Evolutionary conservation across 495 filamentous ascomycete genomes (phyloP).

Genomic region (Chaetomium cochliodes): DNA sequence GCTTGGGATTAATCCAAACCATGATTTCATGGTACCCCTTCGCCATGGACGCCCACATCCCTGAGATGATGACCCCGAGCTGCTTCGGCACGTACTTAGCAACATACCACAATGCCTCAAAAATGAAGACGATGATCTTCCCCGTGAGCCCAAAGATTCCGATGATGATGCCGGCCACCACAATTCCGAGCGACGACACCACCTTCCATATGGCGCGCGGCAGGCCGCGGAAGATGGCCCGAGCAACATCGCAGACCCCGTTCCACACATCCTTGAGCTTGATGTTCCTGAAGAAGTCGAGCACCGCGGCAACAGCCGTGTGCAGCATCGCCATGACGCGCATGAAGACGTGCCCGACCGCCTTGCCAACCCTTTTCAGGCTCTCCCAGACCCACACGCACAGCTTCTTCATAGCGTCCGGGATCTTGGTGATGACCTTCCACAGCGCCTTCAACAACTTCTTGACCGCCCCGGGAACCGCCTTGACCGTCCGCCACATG

Average conservation of each 20-base stretch:
- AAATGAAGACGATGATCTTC: conserved; percentile 31
- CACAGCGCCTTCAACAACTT: conserved; percentile 22
- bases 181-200: conserved; percentile 28
- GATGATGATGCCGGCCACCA: conserved; percentile 29
- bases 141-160: conserved; percentile 36
- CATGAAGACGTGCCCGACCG: conserved; percentile 31
- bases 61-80: conserved; percentile 35
- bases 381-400: conserved; percentile 37
- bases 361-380: conserved; percentile 31
- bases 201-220: conserved; percentile 34
- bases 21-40: conserved; percentile 42
- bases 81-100: conserved; percentile 39
- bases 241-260: conserved; percentile 34
- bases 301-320: conserved; percentile 37
- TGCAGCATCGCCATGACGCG: conserved; percentile 38
- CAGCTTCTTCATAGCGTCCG: conserved; percentile 32
- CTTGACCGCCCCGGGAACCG: conserved; percentile 26
- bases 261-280: conserved; percentile 43
- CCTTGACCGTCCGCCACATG: conserved; percentile 27
- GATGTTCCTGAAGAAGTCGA: conserved; percentile 40
- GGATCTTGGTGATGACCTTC: conserved; percentile 34
- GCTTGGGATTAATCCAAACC: conserved; percentile 46
- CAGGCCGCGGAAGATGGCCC: conserved; percentile 37
- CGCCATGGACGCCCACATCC: conserved; percentile 34
- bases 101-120: conserved; percentile 30